Conservation (phyloP, 768 basidiomycete genomes). For the Calocybe cyanea region DNA sequence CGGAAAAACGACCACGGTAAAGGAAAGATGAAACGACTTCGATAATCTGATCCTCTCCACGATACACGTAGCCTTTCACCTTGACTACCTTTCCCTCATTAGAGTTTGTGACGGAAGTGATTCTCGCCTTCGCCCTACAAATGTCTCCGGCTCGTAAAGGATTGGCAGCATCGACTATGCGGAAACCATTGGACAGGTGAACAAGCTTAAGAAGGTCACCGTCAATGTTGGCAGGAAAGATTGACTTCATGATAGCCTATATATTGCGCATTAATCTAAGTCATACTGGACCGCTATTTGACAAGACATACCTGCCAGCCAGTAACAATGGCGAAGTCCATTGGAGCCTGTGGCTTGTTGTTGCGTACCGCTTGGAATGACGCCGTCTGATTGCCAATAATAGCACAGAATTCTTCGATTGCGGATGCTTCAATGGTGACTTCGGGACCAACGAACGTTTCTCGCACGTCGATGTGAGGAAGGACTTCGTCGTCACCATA, state of each 20-base stretch:
- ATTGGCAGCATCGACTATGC: conserved; percentile 72
- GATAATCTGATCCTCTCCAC: conserved; percentile 76
- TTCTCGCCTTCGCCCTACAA: conserved; percentile 85
- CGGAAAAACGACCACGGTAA: conserved; percentile 91
- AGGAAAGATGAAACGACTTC: conserved; percentile 95
- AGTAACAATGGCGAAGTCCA: conserved; percentile 98
- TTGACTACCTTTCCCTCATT: conserved; percentile 92
- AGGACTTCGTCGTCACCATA: conserved; percentile 82
- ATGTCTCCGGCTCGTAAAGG: conserved; percentile 82
- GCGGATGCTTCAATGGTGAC: conserved; percentile 73
- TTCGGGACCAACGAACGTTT: conserved; percentile 84
- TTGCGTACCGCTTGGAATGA: conserved; percentile 79
- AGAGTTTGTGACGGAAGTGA: conserved; percentile 85
- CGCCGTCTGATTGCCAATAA: conserved; percentile 92
- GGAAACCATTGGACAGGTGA: conserved; percentile 97
- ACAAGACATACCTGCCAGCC: conserved; percentile 85
- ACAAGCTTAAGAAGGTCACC: conserved; percentile 95
- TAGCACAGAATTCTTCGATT: conserved; percentile 86
- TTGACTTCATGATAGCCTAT: conserved; percentile 98
- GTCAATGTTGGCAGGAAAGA: conserved; percentile 90
- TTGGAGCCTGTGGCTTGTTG: conserved; percentile 77
- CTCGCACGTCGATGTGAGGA: conserved; percentile 74
- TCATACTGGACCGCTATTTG: neutral
- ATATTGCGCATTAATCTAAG: conserved; percentile 9
- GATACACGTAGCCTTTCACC: conserved; percentile 80